These are phyloP conservation scores for Ogataea thermomethanolica DNA, from an alignment of 805 yeast species.

Conservation along the genomic window DNA sequence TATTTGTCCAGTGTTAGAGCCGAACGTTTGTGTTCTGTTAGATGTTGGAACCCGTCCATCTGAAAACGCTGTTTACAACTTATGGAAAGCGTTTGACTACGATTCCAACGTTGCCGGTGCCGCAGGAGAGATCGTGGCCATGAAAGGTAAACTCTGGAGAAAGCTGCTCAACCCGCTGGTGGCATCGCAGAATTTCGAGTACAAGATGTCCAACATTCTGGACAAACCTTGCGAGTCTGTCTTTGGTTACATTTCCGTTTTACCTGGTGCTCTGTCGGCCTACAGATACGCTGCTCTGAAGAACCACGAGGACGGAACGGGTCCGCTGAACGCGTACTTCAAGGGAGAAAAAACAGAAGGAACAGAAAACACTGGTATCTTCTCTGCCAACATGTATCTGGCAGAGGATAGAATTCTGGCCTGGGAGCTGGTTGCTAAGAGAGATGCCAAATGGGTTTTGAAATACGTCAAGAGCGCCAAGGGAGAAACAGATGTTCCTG, in stretches of 20 bases:
- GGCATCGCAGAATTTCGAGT: slow-evolving; percentile 95
- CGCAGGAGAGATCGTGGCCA: slow-evolving; percentile 94
- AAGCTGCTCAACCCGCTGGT: slow-evolving; percentile 86
- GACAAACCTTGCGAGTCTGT: slow-evolving; percentile 92
- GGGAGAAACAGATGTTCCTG: slow-evolving; percentile 98
- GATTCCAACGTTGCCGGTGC: slow-evolving; percentile 99
- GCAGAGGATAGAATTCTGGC: slow-evolving; percentile 96
- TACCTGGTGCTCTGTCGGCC: slow-evolving; percentile 96
- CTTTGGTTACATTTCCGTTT: slow-evolving; percentile 88
- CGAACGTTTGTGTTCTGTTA: slow-evolving; percentile 81
- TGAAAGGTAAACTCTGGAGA: slow-evolving; percentile 85
- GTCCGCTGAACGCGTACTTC: slow-evolving; percentile 86
- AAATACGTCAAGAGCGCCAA: slow-evolving; percentile 89
- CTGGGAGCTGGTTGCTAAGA: slow-evolving; percentile 92
- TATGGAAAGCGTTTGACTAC: slow-evolving; percentile 96
- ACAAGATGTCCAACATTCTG: slow-evolving; percentile 92
- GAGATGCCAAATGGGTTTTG: slow-evolving; percentile 78
- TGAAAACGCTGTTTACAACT: slow-evolving; percentile 77
- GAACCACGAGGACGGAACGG: slow-evolving; percentile 86
- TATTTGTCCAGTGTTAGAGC: slow-evolving; percentile 85
- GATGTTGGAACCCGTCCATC: slow-evolving; percentile 99
- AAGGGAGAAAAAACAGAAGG: slow-evolving; percentile 64
- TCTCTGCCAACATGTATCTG: slow-evolving; percentile 93
- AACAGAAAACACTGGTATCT: slow-evolving; percentile 56
- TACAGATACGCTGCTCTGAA: slow-evolving; percentile 84